phyloP scores from a whole-genome alignment of 306 rosid genomes.

The Glycine tomentella region DNA sequence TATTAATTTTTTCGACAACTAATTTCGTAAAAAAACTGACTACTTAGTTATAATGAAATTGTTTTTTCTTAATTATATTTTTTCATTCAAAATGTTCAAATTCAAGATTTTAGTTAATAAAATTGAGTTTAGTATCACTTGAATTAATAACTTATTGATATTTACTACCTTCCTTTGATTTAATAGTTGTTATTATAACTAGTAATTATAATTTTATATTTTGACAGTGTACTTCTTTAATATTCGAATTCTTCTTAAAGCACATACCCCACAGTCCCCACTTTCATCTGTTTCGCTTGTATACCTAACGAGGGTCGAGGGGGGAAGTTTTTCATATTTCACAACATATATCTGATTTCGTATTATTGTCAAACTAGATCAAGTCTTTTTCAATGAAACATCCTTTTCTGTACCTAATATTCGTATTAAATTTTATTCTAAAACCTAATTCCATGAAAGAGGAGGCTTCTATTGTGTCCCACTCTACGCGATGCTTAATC shows the following conservation, averaged over 20 bases:
- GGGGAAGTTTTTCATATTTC: background rate
- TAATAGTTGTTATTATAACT: background rate
- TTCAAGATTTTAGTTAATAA: too few species aligned
- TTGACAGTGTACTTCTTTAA: background rate
- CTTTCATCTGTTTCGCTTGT: slow-evolving; percentile 23
- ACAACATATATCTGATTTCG: background rate
- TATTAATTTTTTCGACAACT: too few species aligned
- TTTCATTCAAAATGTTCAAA: too few species aligned
- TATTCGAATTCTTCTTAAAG: background rate
- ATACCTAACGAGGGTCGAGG: background rate
- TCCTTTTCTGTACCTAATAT: slow-evolving; percentile 48
- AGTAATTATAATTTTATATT: background rate
- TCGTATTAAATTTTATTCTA: background rate
- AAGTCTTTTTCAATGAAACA: slow-evolving; percentile 39
- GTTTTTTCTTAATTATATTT: too few species aligned
- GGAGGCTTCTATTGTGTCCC: slow-evolving; percentile 34
- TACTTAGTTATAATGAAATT: too few species aligned
- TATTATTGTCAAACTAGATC: slow-evolving; percentile 12
- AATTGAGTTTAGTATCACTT: too few species aligned
- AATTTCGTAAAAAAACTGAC: too few species aligned
- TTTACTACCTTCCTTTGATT: too few species aligned
- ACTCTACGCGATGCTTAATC: background rate
- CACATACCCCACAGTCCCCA: background rate
- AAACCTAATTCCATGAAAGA: background rate
- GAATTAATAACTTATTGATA: too few species aligned